Base-by-base conservation (phyloP, 805 yeast genomes). In the Ascoidea tarda region DNA sequence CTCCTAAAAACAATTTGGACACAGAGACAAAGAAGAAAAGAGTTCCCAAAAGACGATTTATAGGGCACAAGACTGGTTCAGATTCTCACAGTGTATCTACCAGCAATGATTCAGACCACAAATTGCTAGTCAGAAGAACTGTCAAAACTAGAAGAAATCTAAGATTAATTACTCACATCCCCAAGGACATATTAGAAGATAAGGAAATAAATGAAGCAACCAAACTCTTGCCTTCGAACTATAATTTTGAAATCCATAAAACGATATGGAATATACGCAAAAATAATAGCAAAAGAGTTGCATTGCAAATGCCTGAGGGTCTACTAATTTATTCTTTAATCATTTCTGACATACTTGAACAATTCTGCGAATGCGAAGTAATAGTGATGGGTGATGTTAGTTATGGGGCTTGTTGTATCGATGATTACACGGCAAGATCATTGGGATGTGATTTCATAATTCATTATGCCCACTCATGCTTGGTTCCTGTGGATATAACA, bases 351-450 rank as follows among this genome's bases (percentile, higher is more conserved):
- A 91, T 93, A 31, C 64, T 93, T 44, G 96, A 88, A 62, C 96
- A 90, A 66, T 91, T 93, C 60, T 90, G 97, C 64, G 67, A 70
- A 2, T 84, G 90, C 63, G 63, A 67, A 4, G 88, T 84, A 51
- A 96, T 90, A 62, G 86, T 90, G 0, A 72, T 93, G 1, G 99
- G 99, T 1, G 99, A 93, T 66, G 99, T 93, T 0, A 87, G 97
- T 0, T 93, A 93, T 62, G 99, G 99, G 47, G 99, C 99, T 0
- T 93, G 99, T 65, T 93, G 99, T 68, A 89, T 93, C 49, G 99
- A 93, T 65, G 99, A 93, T 63, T 93, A 75, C 63, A 90, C 99
- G 0, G 99, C 99, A 1, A 73, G 90, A 57, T 81, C 98, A 0
- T 67, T 93, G 32, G 96, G 86, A 50, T 93, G 99, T 68, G 99